Evolutionary conservation across 192 early-diverging fungal species (phyloP).

Genomic region (Glomus cerebriforme): DNA sequence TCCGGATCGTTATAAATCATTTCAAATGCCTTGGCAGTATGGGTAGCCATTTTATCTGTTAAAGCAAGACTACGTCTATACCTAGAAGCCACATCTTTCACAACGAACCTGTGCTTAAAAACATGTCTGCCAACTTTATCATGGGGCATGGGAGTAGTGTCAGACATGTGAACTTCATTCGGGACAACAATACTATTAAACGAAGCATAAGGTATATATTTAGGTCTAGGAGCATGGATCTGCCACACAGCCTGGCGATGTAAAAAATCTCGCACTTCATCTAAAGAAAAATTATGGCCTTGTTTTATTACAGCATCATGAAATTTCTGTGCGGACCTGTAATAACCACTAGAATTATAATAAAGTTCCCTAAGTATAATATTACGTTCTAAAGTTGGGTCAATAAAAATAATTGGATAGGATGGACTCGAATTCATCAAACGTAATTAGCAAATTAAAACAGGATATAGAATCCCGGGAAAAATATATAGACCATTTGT

Average conservation of each 20-base stretch:
- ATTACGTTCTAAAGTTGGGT: too few species aligned
- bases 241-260: neutral
- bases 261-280: neutral
- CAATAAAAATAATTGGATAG: too few species aligned
- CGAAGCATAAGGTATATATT: neutral
- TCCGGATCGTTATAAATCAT: neutral
- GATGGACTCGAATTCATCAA: too few species aligned
- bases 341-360: slow-evolving; percentile 5
- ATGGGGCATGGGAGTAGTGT: neutral
- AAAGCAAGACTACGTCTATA: too few species aligned
- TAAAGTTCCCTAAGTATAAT: neutral
- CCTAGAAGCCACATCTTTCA: neutral
- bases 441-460: too few species aligned
- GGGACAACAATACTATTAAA: neutral
- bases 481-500: too few species aligned
- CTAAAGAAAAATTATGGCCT: slow-evolving; percentile 3
- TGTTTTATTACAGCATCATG: neutral
- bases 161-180: neutral
- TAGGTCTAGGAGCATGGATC: neutral
- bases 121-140: neutral
- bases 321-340: neutral
- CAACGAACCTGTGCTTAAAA: neutral
- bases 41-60: too few species aligned
- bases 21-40: neutral
- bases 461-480: too few species aligned